Conservation (phyloP, 345 rosid genomes). For the Euphorbia lathyris region DNA sequence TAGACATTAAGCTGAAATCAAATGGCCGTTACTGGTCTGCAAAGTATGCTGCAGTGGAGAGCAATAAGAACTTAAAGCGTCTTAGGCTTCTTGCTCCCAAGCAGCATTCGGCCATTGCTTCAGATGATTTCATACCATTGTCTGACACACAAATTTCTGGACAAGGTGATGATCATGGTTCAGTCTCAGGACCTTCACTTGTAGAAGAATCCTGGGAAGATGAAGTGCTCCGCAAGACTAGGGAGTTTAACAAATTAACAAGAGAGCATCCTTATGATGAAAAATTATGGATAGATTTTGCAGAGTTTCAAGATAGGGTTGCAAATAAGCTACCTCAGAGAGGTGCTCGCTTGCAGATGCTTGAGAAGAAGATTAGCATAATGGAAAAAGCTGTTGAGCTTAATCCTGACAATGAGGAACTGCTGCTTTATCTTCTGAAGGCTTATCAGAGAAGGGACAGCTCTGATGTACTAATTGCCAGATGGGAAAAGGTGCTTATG, state of each 20-base stretch:
- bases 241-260: conserved; percentile 68
- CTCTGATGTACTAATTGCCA: conserved; percentile 60
- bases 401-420: conserved; percentile 81
- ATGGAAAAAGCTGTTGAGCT: conserved; percentile 87
- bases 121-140: conserved; percentile 63
- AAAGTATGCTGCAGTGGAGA: conserved; percentile 66
- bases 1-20: conserved; percentile 62
- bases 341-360: conserved; percentile 80
- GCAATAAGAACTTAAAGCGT: conserved; percentile 58
- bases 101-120: conserved; percentile 27
- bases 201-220: conserved; percentile 95
- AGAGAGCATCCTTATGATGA: conserved; percentile 80
- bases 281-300: conserved; percentile 82
- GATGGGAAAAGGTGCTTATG: conserved; percentile 82
- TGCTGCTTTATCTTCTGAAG: conserved; percentile 74
- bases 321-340: conserved; percentile 69
- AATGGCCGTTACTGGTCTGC: conserved; percentile 85
- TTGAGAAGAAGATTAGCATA: conserved; percentile 93
- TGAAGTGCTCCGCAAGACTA: conserved; percentile 68
- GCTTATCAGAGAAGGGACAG: conserved; percentile 78
- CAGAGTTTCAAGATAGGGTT: conserved; percentile 77
- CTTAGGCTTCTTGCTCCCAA: conserved; percentile 42
- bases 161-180: conserved; percentile 32
- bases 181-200: conserved; percentile 23
- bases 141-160: conserved; percentile 30